Evolutionary conservation across 2,329 filamentous ascomycete species (phyloP), one percentile per base, ranked within the genome.

Genomic region (Pestalotiopsis sp.): DNA sequence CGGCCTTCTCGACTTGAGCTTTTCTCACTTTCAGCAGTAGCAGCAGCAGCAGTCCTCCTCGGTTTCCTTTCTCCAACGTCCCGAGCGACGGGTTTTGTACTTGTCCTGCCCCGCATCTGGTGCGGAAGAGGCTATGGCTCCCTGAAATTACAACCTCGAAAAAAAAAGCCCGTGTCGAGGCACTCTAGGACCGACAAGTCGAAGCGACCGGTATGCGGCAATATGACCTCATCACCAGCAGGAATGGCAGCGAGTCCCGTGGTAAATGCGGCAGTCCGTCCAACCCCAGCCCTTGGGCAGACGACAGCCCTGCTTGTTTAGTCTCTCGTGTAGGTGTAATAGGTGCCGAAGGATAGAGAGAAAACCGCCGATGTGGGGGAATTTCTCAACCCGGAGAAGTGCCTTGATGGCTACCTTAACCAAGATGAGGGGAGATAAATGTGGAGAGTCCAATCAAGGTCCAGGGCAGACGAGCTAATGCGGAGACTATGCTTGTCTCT

Each of bases 81-180:
- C 38, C 20, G 61, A 49, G 61, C 61, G 13, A 17, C 64, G 64
- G 25, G 45, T 58, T 57, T 57, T 66, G 41, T 66, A 58, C 17
- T 66, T 65, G n/a, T 20, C 62, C 25, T 65, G 27, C 49, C 63
- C 63, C 63, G 63, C 63, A 49, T 38, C 63, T 66, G 63, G 63
- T 57, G 63, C 20, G 25, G 45, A 4, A 45, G 57, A 56, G 14
- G 41, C n/a, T 38, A 20, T 31, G 23, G n/a, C 20, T 13, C 23
- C 6, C 20, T 14, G 57, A 36, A 59, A 36, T 27, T 59, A 59
- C 13, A n/a, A 59, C 23, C 14, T 52, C 45, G 4, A 52, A 52
- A 52, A 17, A 17, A 59, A 27, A 14, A 62, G 25, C 36, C n/a
- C 27, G 13, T 27, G 27, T 27, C 36, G 25, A 62, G 12, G 31